Percentiles rank a stretch among this genome's conserved stretches.
Conservation (phyloP, 371 early-diverging fungal species). For the Mortierella sp. region DNA sequence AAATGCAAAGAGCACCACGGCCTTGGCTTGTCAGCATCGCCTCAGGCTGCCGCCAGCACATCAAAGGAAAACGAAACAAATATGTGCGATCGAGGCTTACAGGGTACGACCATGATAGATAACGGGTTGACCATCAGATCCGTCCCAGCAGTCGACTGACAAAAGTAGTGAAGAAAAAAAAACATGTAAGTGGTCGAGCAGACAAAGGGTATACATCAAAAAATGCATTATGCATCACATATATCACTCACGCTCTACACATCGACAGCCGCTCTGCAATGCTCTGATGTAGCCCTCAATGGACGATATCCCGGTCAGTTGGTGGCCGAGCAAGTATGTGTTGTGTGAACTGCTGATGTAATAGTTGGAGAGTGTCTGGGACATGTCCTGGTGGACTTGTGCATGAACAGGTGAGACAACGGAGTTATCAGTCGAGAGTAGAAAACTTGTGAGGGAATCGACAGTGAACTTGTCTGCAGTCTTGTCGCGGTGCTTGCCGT, state of each 20-base stretch:
- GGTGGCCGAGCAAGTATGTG: constrained; percentile 83
- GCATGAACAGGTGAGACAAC: constrained; percentile 39
- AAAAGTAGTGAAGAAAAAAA: not conserved
- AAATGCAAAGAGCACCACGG: not conserved
- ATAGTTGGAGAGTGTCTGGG: constrained; percentile 75
- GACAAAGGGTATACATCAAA: too few relatives aligned
- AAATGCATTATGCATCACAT: too few relatives aligned
- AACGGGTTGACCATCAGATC: constrained; percentile 77
- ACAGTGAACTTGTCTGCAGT: constrained; percentile 36
- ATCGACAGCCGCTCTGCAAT: constrained; percentile 83
- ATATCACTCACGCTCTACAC: constrained; percentile 72
- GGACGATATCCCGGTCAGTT: constrained; percentile 77
- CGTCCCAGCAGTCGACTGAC: constrained; percentile 94
- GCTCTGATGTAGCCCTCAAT: constrained; percentile 86
- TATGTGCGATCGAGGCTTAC: constrained; percentile 54
- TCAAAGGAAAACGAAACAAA: too few relatives aligned
- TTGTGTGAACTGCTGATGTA: constrained; percentile 87
- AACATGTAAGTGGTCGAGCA: too few relatives aligned
- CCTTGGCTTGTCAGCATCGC: too few relatives aligned
- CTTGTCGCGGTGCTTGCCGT: constrained; percentile 48
- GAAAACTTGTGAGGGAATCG: constrained; percentile 56
- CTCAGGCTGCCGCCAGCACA: too few relatives aligned
- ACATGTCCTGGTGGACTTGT: constrained; percentile 57
- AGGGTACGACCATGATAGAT: constrained; percentile 85
- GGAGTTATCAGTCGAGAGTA: constrained; percentile 55